Base-by-base conservation (phyloP, 345 rosid genomes). In the Hypericum perforatum region DNA sequence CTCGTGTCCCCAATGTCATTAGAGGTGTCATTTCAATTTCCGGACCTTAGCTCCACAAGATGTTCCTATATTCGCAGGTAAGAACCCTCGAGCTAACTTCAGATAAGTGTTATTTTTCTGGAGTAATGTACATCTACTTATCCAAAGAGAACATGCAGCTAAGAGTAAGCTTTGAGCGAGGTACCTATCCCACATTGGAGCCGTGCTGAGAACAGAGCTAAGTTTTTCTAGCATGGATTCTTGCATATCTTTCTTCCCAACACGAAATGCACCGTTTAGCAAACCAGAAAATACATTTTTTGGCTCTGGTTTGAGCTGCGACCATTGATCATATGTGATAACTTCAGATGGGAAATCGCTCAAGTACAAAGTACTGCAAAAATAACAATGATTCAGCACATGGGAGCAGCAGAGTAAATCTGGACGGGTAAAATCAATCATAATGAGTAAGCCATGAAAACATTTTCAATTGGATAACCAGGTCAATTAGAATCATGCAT, bases 131-230 rank as follows among this genome's bases (percentile, higher is more conserved):
- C 7, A 38, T 9, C 15, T 49, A 16, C 7, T 39, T 11, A 51
- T 3, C 52, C 49, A 51, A n/a, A 62, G 37, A 22, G 7, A 16
- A 38, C 36, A 57, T 11, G 3, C 54, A 15, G 16, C 52, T 7
- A 29, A 37, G 12, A 16, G 16, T 59, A 43, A 58, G 61, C 22
- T 59, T 38, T 49, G n/a, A 67, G 62, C 32, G 63, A 61, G 74
- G 51, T 62, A 91, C 98, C 98, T 91, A 43, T 91, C 98, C 96
- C 96, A 91, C 78, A 79, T 73, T 15, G 98, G 98, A 57, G 96
- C 92, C 0, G 98, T 81, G 76, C 76, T 52, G 43, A 91, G 85
- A 69, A 67, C 64, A 66, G 79, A 82, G 65, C 68, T 73, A 57
- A 87, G 88, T 69, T 87, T 78, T 70, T 82, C 79, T 41, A 74